These are phyloP conservation scores for Russula sp. DNA, from an alignment of 768 basidiomycete species.

Conservation along the genomic window DNA sequence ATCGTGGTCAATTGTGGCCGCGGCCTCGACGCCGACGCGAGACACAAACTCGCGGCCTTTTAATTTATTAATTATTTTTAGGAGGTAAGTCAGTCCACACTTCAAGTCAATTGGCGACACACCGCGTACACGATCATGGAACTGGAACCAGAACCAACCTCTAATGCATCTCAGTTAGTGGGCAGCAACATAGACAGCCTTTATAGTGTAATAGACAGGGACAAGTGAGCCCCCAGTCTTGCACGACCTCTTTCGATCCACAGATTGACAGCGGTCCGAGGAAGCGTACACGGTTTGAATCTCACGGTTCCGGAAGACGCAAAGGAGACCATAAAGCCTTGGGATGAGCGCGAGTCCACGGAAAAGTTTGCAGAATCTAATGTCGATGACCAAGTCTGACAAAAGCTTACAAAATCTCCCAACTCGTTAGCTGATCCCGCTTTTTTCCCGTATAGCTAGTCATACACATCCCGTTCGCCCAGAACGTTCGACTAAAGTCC, in stretches of 20 bases:
- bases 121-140: conserved; percentile 13
- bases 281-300: conserved; percentile 75
- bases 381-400: conserved; percentile 77
- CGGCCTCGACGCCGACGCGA: too few relatives aligned
- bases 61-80: conserved; percentile 10
- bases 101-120: not conserved
- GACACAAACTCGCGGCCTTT: not conserved
- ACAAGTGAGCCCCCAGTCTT: conserved; percentile 35
- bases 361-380: conserved; percentile 62
- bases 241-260: not conserved
- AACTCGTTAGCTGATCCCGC: not conserved
- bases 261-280: conserved; percentile 14
- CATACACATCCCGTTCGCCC: conserved; percentile 72
- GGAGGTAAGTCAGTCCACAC: not conserved
- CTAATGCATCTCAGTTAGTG: conserved; percentile 39
- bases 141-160: conserved; percentile 27
- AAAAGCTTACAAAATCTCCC: not conserved
- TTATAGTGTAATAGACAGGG: conserved; percentile 53
- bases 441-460: conserved; percentile 55
- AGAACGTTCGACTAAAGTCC: conserved; percentile 70
- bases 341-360: conserved; percentile 69
- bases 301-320: conserved; percentile 76
- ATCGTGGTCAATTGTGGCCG: conserved; percentile 10
- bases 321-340: conserved; percentile 69
- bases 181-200: conserved; percentile 48